phyloP scores from a whole-genome alignment of 2,329 filamentous ascomycete genomes.

The Dendryphion nanum region DNA sequence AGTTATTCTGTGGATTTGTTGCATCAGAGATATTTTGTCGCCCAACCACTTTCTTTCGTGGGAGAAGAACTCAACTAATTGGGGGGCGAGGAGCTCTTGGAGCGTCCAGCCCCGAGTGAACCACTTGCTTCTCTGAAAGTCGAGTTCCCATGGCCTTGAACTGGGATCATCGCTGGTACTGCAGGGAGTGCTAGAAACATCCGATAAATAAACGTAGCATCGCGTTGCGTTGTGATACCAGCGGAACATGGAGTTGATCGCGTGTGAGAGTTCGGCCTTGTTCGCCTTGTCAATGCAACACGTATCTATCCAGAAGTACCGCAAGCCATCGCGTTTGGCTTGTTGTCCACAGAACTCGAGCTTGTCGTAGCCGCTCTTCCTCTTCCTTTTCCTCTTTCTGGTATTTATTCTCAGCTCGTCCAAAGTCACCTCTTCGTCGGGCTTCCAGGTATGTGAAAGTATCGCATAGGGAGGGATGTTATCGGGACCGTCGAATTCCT shows the following conservation, averaged over 20 bases:
- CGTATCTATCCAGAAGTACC: slow-evolving; percentile 6
- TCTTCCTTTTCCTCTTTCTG: slow-evolving; percentile 1
- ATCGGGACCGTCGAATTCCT: no score
- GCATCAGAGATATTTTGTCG: slow-evolving; percentile 4
- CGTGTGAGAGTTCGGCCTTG: background rate
- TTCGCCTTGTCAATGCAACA: slow-evolving; percentile 3
- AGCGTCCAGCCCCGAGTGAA: slow-evolving; percentile 2
- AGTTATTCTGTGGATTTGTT: slow-evolving; percentile 4
- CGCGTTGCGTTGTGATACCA: slow-evolving; percentile 1
- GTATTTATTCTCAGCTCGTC: slow-evolving; percentile 1
- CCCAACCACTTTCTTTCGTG: slow-evolving; percentile 2
- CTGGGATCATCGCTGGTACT: background rate
- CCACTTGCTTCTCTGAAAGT: slow-evolving; percentile 2
- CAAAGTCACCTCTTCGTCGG: slow-evolving; percentile 5
- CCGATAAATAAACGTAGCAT: slow-evolving; percentile 2
- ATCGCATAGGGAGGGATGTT: slow-evolving; percentile 5
- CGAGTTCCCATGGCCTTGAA: background rate
- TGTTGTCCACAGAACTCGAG: slow-evolving; percentile 4
- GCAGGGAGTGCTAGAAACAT: slow-evolving; percentile 1
- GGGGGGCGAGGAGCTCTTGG: slow-evolving; percentile 7
- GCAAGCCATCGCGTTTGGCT: slow-evolving; percentile 1
- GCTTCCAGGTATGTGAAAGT: slow-evolving; percentile 4
- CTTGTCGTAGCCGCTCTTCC: slow-evolving; percentile 3
- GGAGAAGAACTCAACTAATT: slow-evolving; percentile 9
- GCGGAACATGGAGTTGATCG: slow-evolving; percentile 2